Percentiles rank a stretch among this genome's conserved stretches.
Conservation (phyloP, 768 basidiomycete species). For the Tubosaeta brunneosetosa region DNA sequence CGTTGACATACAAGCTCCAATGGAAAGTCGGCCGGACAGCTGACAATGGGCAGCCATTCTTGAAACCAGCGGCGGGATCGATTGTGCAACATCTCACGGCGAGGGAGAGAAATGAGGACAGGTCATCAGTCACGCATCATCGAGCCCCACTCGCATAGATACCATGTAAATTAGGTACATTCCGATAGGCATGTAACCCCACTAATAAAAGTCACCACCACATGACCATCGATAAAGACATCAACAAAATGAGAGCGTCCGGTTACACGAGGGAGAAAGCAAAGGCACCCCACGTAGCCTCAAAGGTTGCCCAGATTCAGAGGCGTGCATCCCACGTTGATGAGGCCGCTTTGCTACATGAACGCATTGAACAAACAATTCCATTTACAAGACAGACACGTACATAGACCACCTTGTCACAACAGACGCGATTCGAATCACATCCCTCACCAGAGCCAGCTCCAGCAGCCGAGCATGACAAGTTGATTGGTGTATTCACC, state of each 20-base stretch:
- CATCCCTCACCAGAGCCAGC: slow-evolving; percentile 23
- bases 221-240: slow-evolving; percentile 12
- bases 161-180: slow-evolving; percentile 10
- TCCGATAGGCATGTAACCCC: neutral
- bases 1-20: slow-evolving; percentile 36
- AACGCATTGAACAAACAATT: neutral
- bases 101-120: slow-evolving; percentile 23
- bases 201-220: slow-evolving; percentile 5
- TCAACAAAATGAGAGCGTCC: slow-evolving; percentile 25
- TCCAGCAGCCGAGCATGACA: slow-evolving; percentile 19
- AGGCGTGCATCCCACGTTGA: slow-evolving; percentile 26
- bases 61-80: slow-evolving; percentile 2
- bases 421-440: slow-evolving; percentile 19
- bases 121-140: neutral
- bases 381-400: neutral
- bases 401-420: slow-evolving; percentile 16
- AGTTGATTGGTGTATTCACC: slow-evolving; percentile 11
- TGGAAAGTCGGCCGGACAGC: slow-evolving; percentile 41
- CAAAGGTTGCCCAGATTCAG: slow-evolving; percentile 1
- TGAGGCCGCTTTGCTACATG: slow-evolving; percentile 16
- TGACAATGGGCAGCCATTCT: slow-evolving; percentile 33
- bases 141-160: slow-evolving; percentile 13
- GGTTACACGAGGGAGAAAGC: slow-evolving; percentile 20
- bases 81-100: slow-evolving; percentile 9
- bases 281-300: slow-evolving; percentile 9